Conservation (phyloP, 2,329 filamentous ascomycete species). For the Arachnomyces sp. region DNA sequence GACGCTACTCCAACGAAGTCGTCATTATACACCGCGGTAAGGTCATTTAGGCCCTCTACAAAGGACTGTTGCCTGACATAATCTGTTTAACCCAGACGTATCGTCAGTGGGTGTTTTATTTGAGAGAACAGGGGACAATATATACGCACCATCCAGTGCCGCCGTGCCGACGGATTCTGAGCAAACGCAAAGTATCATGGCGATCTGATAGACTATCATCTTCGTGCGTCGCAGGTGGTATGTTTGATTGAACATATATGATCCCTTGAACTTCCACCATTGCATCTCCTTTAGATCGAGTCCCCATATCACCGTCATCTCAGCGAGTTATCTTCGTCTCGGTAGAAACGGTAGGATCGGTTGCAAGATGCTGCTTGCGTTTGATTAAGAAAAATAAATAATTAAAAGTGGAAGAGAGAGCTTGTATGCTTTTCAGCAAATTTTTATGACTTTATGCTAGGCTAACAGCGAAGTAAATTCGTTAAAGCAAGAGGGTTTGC, state of each 20-base stretch:
- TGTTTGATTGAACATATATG: conserved; percentile 50
- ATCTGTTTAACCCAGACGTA: conserved; percentile 25
- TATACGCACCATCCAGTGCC: conserved; percentile 41
- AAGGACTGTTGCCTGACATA: conserved; percentile 48
- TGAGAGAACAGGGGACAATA: background rate
- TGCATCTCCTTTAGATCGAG: conserved; percentile 49
- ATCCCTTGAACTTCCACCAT: conserved; percentile 50
- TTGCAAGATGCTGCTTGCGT: too few species aligned
- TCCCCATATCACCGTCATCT: conserved; percentile 48
- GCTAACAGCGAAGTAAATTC: too few species aligned
- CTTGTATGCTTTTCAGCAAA: too few species aligned
- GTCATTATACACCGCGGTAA: conserved; percentile 44
- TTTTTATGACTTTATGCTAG: too few species aligned
- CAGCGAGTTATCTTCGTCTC: background rate
- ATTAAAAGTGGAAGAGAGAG: too few species aligned
- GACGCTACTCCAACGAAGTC: conserved; percentile 48
- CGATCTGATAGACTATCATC: conserved; percentile 52
- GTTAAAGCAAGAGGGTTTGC: too few species aligned
- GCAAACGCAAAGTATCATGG: conserved; percentile 50
- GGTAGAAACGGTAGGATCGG: too few species aligned
- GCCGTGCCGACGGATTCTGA: conserved; percentile 51
- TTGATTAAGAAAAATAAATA: too few species aligned
- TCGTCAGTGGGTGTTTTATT: too few species aligned
- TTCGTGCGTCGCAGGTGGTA: conserved; percentile 51
- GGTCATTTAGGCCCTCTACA: conserved; percentile 33